These are phyloP conservation scores for Auriscalpium vulgare DNA, from an alignment of 768 basidiomycete genomes.

Conservation along the genomic window DNA sequence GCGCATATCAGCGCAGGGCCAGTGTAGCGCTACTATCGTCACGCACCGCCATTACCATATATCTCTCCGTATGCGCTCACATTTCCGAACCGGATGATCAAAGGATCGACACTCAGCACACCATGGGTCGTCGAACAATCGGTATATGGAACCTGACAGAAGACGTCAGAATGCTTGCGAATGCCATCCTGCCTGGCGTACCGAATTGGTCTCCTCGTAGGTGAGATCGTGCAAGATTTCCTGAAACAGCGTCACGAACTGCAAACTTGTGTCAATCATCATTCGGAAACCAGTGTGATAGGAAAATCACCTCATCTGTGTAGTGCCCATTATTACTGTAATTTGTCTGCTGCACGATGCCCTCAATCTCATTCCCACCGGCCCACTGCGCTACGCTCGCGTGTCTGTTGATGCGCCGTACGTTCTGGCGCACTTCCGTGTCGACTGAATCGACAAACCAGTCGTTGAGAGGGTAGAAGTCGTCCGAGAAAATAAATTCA, in stretches of 20 bases:
- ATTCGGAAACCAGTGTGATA: background rate
- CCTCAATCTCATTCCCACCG: constrained; percentile 54
- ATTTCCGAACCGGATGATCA: constrained; percentile 41
- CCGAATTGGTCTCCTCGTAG: constrained; percentile 41
- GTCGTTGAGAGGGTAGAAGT: constrained; percentile 46
- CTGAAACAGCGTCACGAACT: constrained; percentile 46
- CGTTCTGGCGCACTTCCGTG: constrained; percentile 50
- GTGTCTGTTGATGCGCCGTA: constrained; percentile 45
- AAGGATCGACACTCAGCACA: constrained; percentile 49
- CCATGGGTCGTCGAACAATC: constrained; percentile 54
- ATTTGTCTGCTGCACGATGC: constrained; percentile 35
- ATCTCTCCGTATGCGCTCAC: constrained; percentile 39
- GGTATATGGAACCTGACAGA: constrained; percentile 42
- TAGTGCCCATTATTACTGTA: constrained; percentile 38
- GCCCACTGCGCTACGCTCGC: constrained; percentile 55
- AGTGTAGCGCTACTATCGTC: background rate
- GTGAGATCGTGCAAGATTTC: constrained; percentile 43
- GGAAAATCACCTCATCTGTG: constrained; percentile 35
- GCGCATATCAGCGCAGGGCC: background rate
- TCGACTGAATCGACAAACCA: constrained; percentile 44
- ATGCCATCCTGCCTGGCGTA: constrained; percentile 15
- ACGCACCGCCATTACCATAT: constrained; percentile 45
- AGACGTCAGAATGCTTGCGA: background rate
- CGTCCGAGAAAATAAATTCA: constrained; percentile 53
- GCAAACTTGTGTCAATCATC: background rate